Conservation (phyloP, 106 monocot species). For the Allium cepa region DNA sequence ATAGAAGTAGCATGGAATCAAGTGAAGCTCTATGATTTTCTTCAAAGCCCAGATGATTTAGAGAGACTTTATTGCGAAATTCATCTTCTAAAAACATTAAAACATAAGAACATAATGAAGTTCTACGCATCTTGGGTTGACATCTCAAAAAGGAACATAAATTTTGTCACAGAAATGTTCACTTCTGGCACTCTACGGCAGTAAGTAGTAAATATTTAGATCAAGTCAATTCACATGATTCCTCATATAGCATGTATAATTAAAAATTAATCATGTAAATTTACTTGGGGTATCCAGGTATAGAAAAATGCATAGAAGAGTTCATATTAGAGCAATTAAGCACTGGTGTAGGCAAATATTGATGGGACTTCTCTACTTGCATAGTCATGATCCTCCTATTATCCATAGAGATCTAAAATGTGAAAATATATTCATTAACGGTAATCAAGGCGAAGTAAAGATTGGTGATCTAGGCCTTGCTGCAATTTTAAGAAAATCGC, state of each 20-base stretch:
- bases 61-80: conserved; percentile 83
- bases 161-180: conserved; percentile 72
- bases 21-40: conserved; percentile 57
- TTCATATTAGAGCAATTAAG: conserved; percentile 19
- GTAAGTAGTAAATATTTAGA: neutral
- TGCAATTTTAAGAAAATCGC: conserved; percentile 14
- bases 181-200: conserved; percentile 14
- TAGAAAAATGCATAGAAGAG: conserved; percentile 11
- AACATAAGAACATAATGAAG: conserved; percentile 50
- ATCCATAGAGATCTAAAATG: conserved; percentile 22
- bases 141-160: conserved; percentile 50
- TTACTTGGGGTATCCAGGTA: conserved; percentile 5
- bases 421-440: conserved; percentile 20
- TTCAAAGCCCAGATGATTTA: conserved; percentile 46
- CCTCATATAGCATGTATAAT: neutral
- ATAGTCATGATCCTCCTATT: conserved; percentile 21
- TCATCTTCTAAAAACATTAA: conserved; percentile 73
- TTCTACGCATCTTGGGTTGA: conserved; percentile 45
- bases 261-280: neutral
- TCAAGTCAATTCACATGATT: neutral
- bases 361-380: conserved; percentile 13
- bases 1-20: conserved; percentile 86
- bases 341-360: conserved; percentile 22
- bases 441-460: conserved; percentile 21
- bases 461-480: conserved; percentile 19